A percentile compares a stretch with the other conserved stretches of the same genome.
Evolutionary conservation across 257 asterid species (phyloP).

Genomic region (Solanum medicagineum): DNA sequence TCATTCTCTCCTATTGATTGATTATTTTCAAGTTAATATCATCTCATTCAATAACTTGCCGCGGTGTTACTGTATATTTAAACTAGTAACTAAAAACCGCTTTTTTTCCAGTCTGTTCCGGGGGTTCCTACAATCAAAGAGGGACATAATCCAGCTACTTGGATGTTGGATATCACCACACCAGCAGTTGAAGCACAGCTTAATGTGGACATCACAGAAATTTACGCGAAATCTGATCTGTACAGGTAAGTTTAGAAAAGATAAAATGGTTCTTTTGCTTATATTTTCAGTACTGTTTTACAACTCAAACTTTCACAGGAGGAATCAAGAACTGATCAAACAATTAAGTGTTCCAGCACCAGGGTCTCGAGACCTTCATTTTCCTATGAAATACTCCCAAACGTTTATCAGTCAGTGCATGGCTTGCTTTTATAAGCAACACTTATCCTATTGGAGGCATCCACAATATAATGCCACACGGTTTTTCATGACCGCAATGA

Average conservation of each 20-base stretch:
- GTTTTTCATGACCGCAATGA: conserved; percentile 45
- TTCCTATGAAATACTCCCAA: conserved; percentile 50
- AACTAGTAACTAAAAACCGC: background rate
- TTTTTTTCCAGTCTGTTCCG: conserved; percentile 37
- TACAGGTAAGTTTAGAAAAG: conserved; percentile 32
- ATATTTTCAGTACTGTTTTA: background rate
- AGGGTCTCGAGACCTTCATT: conserved; percentile 47
- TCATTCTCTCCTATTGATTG: conserved; percentile 42
- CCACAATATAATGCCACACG: conserved; percentile 58
- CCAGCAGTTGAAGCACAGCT: conserved; percentile 67
- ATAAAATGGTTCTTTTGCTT: background rate
- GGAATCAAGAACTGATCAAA: conserved; percentile 57
- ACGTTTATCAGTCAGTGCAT: conserved; percentile 39
- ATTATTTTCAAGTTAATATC: conserved; percentile 58
- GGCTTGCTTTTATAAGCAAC: conserved; percentile 76
- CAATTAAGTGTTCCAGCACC: conserved; percentile 55
- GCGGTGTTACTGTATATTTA: background rate
- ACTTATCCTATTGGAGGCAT: conserved; percentile 67
- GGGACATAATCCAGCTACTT: conserved; percentile 77
- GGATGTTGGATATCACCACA: conserved; percentile 78
- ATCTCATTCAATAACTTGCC: background rate
- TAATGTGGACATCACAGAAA: conserved; percentile 54
- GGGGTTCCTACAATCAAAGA: conserved; percentile 69
- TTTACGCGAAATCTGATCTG: conserved; percentile 54
- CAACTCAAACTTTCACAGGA: conserved; percentile 24